phyloP scores from a whole-genome alignment of 768 basidiomycete species.

The Amanita muscaria region DNA sequence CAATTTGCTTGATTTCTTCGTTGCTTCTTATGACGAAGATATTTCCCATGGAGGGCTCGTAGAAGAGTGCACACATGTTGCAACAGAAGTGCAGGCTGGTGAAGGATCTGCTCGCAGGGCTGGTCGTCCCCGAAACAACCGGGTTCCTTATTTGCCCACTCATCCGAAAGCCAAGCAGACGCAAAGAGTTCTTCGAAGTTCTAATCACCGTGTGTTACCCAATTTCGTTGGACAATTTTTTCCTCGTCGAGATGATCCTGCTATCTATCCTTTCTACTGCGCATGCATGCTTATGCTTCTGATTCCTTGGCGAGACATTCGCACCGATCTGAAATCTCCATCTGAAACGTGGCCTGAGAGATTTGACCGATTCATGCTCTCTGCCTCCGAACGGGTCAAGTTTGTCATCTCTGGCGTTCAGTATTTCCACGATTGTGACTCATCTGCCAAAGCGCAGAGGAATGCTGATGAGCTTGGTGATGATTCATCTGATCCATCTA shows the following conservation, averaged over 20 bases:
- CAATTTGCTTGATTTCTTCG: slow-evolving; percentile 19
- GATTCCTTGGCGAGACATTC: slow-evolving; percentile 27
- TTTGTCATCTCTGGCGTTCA: slow-evolving; percentile 3
- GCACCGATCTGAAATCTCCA: slow-evolving; percentile 17
- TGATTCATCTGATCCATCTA: too few species aligned
- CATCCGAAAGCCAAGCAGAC: neutral
- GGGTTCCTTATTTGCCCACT: slow-evolving; percentile 9
- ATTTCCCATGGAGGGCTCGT: neutral
- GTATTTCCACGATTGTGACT: slow-evolving; percentile 9
- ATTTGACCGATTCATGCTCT: too few species aligned
- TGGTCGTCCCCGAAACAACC: slow-evolving; percentile 10
- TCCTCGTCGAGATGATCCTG: slow-evolving; percentile 19
- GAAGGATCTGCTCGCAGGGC: too few species aligned
- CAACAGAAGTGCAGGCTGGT: too few species aligned
- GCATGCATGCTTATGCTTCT: slow-evolving; percentile 28
- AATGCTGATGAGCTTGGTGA: too few species aligned
- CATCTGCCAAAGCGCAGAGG: neutral
- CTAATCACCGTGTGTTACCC: slow-evolving; percentile 24
- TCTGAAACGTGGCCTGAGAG: slow-evolving; percentile 15
- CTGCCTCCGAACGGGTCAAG: neutral
- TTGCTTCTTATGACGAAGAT: slow-evolving; percentile 25
- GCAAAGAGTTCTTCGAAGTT: slow-evolving; percentile 10
- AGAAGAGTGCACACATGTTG: neutral
- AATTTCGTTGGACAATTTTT: slow-evolving; percentile 31
- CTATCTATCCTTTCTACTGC: slow-evolving; percentile 20